Evolutionary conservation across 306 rosid species (phyloP).

Genomic region (Psophocarpus tetragonolobus): DNA sequence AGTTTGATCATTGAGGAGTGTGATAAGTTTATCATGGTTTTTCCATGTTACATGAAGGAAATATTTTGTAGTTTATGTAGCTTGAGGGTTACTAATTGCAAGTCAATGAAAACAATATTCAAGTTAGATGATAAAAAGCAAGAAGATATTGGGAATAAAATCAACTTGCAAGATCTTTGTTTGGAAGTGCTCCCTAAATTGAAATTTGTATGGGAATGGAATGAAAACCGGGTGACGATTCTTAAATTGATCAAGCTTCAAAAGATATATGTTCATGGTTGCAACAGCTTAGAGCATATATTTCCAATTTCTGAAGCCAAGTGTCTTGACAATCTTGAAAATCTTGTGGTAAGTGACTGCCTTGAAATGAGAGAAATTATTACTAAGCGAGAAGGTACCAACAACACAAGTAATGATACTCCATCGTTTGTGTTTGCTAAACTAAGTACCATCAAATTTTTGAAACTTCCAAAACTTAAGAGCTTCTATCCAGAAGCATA

Average conservation of each 20-base stretch:
- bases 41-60: background rate
- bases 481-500: background rate
- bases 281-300: background rate
- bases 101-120: conserved; percentile 21
- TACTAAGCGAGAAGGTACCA: background rate
- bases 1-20: background rate
- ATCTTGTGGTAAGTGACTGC: background rate
- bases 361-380: background rate
- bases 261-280: background rate
- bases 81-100: background rate
- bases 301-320: conserved; percentile 20
- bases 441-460: background rate
- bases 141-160: background rate
- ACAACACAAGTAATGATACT: no score
- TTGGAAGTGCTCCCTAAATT: background rate
- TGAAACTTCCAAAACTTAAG: background rate
- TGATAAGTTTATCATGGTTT: background rate
- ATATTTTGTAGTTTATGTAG: background rate
- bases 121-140: background rate
- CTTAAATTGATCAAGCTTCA: background rate
- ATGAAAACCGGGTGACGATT: background rate
- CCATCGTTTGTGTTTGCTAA: background rate
- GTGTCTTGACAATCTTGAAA: background rate
- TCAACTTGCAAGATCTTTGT: background rate
- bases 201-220: conserved; percentile 39